Evolutionary conservation across 2,329 filamentous ascomycete genomes (phyloP).

Genomic region (Botrytis fragariae): DNA sequence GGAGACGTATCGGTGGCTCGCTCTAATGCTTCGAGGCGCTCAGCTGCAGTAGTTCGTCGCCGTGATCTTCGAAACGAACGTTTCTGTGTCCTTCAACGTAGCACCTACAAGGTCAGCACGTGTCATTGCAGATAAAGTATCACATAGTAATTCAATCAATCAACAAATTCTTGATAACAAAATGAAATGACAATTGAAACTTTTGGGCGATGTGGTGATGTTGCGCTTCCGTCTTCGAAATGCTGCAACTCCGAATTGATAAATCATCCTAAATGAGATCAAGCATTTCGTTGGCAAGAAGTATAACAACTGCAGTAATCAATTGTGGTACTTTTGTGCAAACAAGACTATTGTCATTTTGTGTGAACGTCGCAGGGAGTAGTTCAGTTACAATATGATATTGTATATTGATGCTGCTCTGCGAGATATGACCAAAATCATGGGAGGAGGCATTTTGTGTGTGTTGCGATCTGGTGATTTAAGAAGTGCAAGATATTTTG

Average conservation of each 20-base stretch:
- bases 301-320: slow-evolving; percentile 6
- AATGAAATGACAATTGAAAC: slow-evolving; percentile 28
- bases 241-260: slow-evolving; percentile 14
- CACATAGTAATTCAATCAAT: slow-evolving; percentile 31
- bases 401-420: slow-evolving; percentile 21
- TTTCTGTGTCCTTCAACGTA: slow-evolving; percentile 35
- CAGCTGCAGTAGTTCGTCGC: slow-evolving; percentile 38
- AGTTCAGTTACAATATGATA: slow-evolving; percentile 22
- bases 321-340: background rate
- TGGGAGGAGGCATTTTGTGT: slow-evolving; percentile 31
- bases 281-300: slow-evolving; percentile 5
- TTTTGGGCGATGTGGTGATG: slow-evolving; percentile 24
- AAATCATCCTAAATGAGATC: background rate
- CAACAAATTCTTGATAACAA: slow-evolving; percentile 30
- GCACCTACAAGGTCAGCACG: slow-evolving; percentile 40
- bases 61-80: slow-evolving; percentile 35
- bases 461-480: slow-evolving; percentile 36
- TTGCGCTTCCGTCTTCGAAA: slow-evolving; percentile 29
- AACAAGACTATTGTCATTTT: background rate
- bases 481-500: slow-evolving; percentile 25
- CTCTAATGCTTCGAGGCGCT: slow-evolving; percentile 36
- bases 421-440: slow-evolving; percentile 30
- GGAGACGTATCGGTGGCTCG: slow-evolving; percentile 28
- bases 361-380: slow-evolving; percentile 28
- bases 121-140: slow-evolving; percentile 38